Base-by-base conservation (phyloP, 1,284 basidiomycete species). In the Pholiota adiposa region DNA sequence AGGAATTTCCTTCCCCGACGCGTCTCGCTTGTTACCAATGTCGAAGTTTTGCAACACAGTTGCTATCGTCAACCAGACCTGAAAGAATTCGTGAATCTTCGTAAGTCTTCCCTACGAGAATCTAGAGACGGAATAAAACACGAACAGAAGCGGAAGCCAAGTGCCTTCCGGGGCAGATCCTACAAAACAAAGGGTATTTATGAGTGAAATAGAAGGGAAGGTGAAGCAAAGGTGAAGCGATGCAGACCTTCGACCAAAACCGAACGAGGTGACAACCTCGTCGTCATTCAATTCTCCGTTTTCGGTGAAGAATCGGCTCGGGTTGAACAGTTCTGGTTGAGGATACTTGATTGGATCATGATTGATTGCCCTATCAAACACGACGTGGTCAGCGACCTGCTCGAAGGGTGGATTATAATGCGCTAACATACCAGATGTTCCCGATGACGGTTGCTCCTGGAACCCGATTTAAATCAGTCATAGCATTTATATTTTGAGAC, bases 1-100 rank as follows among this genome's bases (percentile, higher is more conserved):
- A 62, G 72, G 58, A n/a, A 76, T 69, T 1, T 64, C 59, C 0
- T 67, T 62, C 7, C 75, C 76, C 11, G 67, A 33, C 1, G 59
- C 43, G 49, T 75, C 73, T 12, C 65, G 55, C 1, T 73, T 70
- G 40, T 72, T 75, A 7, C 51, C 52, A 33, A 79, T 72, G 33
- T 76, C 59, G 61, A 80, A 80, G 1, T 66, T 65, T 0, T 75
- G 67, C 5, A 81, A 62, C 3, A 80, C 61, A 1, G 75, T 77
- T 3, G 77, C 77, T 11, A 76, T 66, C 0, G 72, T 68, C 41
- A 79, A 70, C 74, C 74, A 81, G 3, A 55, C 72, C 72, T 59
- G 11, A 44, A n/a, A 66, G 5, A 75, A 50, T 56, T 66, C 74
- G 56, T 23, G 23, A 50, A 51, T n/a, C n/a, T n/a, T n/a, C n/a